phyloP scores from a whole-genome alignment of 768 basidiomycete genomes.

The Pleurotus platypus region DNA sequence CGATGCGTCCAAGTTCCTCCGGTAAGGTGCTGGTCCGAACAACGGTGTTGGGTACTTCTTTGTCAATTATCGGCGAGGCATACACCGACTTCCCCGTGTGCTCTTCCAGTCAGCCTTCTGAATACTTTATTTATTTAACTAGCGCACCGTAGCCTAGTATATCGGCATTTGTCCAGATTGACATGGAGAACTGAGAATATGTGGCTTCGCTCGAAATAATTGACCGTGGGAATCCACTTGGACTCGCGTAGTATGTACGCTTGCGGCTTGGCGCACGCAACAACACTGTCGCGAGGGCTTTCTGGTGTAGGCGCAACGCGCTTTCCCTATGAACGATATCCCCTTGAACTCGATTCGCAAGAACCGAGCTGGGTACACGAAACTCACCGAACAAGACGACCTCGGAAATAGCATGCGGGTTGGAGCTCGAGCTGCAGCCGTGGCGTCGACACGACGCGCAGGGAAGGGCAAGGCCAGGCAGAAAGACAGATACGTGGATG shows the following conservation, averaged over 20 bases:
- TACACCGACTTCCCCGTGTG: constrained; percentile 99
- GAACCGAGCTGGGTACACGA: constrained; percentile 46
- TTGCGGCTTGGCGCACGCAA: too few species aligned
- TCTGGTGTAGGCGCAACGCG: too few species aligned
- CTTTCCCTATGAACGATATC: constrained; percentile 59
- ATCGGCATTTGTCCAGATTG: too few species aligned
- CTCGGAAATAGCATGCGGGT: constrained; percentile 17
- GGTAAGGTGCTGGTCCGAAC: constrained; percentile 95
- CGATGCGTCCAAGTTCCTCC: constrained; percentile 92
- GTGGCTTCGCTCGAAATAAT: too few species aligned
- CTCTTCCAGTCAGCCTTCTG: too few species aligned
- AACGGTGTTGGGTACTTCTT: constrained; percentile 91
- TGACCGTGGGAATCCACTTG: too few species aligned
- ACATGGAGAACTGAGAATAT: too few species aligned
- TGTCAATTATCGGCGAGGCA: constrained; percentile 90
- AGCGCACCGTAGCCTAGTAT: too few species aligned
- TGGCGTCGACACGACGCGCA: constrained; percentile 19
- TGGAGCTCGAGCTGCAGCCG: constrained; percentile 22
- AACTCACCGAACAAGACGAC: constrained; percentile 21
- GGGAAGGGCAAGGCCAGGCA: constrained; percentile 30
- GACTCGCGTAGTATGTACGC: too few species aligned
- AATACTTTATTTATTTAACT: too few species aligned
- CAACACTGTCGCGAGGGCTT: too few species aligned
- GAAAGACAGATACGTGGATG: constrained; percentile 57
- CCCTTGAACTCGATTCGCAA: constrained; percentile 61